Conservation (phyloP, 2,329 filamentous ascomycete species). For the Plenodomus tracheiphilus region DNA sequence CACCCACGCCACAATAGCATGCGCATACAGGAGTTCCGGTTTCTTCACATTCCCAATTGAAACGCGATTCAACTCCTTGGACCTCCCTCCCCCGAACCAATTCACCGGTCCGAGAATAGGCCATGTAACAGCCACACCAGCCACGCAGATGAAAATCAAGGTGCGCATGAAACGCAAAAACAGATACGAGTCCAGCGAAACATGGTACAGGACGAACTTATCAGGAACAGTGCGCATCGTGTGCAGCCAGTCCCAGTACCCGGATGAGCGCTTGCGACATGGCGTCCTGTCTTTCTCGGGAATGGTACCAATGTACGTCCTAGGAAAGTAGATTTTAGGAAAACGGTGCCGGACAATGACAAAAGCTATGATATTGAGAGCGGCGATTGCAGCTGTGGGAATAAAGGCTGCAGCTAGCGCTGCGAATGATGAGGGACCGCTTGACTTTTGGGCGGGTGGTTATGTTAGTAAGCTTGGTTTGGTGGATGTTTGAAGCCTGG, state of each 20-base stretch:
- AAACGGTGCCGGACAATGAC: conserved; percentile 48
- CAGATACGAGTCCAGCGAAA: conserved; percentile 89
- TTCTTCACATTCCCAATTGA: conserved; percentile 75
- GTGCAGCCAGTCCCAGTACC: conserved; percentile 47
- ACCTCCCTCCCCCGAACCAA: conserved; percentile 71
- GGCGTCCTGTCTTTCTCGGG: conserved; percentile 49
- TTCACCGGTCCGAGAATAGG: conserved; percentile 89
- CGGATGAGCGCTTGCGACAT: conserved; percentile 28
- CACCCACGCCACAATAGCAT: conserved; percentile 77
- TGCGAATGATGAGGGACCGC: conserved; percentile 36
- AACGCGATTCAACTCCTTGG: conserved; percentile 73
- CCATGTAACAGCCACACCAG: conserved; percentile 83
- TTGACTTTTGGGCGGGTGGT: conserved; percentile 21
- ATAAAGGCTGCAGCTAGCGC: conserved; percentile 42
- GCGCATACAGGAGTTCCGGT: conserved; percentile 71
- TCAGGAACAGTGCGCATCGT: conserved; percentile 64
- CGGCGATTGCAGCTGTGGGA: conserved; percentile 36
- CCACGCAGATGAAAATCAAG: conserved; percentile 74
- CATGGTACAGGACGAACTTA: conserved; percentile 82
- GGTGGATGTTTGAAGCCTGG: not conserved
- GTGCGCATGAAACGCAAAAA: conserved; percentile 88
- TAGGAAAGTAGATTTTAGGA: conserved; percentile 50
- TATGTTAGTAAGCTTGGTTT: conserved; percentile 9
- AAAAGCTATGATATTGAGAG: conserved; percentile 41
- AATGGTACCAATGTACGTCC: conserved; percentile 51